These are phyloP conservation scores for Mycena vulgaris DNA, from an alignment of 768 basidiomycete genomes.

Conservation along the genomic window DNA sequence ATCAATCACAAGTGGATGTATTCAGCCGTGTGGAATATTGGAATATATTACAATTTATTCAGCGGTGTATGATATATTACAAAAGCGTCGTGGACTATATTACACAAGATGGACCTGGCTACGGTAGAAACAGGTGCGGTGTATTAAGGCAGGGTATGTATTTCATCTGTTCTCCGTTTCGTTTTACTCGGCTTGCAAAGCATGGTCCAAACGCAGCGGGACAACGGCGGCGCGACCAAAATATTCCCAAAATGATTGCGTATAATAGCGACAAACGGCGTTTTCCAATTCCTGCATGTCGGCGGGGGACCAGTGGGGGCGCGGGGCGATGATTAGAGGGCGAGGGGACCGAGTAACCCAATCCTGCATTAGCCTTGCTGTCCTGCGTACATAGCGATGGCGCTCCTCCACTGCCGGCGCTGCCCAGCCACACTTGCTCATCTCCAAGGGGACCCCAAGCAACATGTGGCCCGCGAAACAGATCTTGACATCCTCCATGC, in stretches of 20 bases:
- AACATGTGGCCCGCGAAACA: background rate
- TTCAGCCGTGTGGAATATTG: no score
- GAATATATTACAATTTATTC: no score
- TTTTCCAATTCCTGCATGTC: background rate
- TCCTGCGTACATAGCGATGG: background rate
- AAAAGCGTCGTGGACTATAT: no score
- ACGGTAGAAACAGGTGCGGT: background rate
- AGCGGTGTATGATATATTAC: no score
- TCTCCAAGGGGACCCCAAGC: background rate
- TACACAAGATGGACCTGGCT: no score
- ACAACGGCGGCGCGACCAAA: slow-evolving; percentile 4
- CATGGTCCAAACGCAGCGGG: slow-evolving; percentile 1
- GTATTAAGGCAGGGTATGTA: background rate
- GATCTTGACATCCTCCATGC: background rate
- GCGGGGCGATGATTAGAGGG: background rate
- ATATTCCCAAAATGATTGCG: slow-evolving; percentile 6
- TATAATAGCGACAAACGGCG: slow-evolving; percentile 5
- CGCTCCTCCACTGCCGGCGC: background rate
- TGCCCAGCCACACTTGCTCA: background rate
- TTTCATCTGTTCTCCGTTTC: background rate
- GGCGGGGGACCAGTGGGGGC: background rate
- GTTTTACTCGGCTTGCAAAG: background rate
- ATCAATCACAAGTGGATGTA: no score
- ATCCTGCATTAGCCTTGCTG: background rate
- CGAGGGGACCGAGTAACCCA: background rate